Base-by-base conservation (phyloP, 2,329 filamentous ascomycete species). In the Decorospora gaudefroyi region DNA sequence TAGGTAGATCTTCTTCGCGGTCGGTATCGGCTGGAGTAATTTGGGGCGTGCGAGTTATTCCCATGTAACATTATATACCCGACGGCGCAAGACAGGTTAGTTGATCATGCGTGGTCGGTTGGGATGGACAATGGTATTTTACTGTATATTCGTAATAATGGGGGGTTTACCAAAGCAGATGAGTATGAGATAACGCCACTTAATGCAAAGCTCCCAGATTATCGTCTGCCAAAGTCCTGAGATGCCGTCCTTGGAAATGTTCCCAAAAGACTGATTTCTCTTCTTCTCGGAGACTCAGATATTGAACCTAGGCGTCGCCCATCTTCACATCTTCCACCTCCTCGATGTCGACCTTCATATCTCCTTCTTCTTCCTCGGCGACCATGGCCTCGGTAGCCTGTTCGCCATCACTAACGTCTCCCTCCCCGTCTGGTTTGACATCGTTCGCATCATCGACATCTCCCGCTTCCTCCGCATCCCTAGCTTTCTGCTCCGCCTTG, bases 401-500 rank as follows among this genome's bases (percentile, higher is more conserved):
- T 16, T 36, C 31, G 12, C 22, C 39, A 30, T 48, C 42, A 17
- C 41, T 42, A 4, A 36, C 43, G 28, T 31, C 49, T 1, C 34
- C 41, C 21, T 48, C 43, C 12, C 40, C 43, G 11, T 36, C 36
- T 13, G 19, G 28, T 10, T 46, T 46, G 12, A 23, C 43, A 31
- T 30, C 49, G 1, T 28, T 36, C 25, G n/a, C n/a, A n/a, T n/a
- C n/a, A n/a, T n/a, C n/a, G n/a, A n/a, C n/a, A n/a, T 59, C 53
- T 4, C 17, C 51, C n/a, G 49, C 42, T 22, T 51, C 55, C 23
- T 53, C 54, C 18, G 55, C 57, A 7, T 54, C 51, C n/a, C 39
- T 54, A 2, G 42, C 53, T 21, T 46, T 41, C 17, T 52, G 45
- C 34, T 57, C 61, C 3, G 56, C 52, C 49, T 58, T 63, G n/a